A percentile compares a stretch with the other conserved stretches of the same genome.
phyloP scores from a whole-genome alignment of 495 filamentous ascomycete genomes.

The Aspergillus homomorphus region DNA sequence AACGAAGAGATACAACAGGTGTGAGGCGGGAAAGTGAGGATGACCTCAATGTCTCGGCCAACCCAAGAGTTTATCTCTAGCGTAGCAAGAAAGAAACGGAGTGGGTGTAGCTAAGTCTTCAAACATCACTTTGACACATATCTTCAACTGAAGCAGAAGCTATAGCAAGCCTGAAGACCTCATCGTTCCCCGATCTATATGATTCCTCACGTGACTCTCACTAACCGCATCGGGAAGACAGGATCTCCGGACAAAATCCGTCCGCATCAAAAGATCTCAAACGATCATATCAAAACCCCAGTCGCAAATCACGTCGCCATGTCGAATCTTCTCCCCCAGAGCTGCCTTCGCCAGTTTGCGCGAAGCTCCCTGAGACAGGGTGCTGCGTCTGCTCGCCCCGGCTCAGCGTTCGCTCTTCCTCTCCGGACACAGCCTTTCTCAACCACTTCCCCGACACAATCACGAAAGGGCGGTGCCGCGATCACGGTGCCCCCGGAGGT shows the following conservation, averaged over 20 bases:
- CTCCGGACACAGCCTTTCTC: constrained; percentile 63
- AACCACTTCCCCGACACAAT: constrained; percentile 58
- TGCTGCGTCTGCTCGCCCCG: constrained; percentile 65
- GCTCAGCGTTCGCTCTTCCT: constrained; percentile 64
- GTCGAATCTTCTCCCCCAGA: constrained; percentile 35
- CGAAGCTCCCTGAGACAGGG: constrained; percentile 31
- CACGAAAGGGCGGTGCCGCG: constrained; percentile 79
- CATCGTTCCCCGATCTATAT: constrained; percentile 9
- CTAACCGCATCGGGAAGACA: constrained; percentile 31
- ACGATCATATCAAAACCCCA: constrained; percentile 19
- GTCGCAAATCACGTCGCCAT: constrained; percentile 29
- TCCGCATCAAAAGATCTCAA: constrained; percentile 24
- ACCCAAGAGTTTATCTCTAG: background rate
- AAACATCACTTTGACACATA: constrained; percentile 29
- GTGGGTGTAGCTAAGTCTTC: background rate
- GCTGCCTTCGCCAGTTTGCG: constrained; percentile 43
- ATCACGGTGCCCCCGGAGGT: constrained; percentile 84
- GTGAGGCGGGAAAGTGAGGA: background rate
- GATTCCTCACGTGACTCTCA: constrained; percentile 24
- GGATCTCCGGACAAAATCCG: constrained; percentile 37
- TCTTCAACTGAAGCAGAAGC: background rate
- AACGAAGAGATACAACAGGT: background rate
- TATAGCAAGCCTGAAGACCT: background rate
- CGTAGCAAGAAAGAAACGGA: background rate
- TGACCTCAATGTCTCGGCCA: background rate